Evolutionary conservation across 805 yeast genomes (phyloP).

Genomic region (Saccharomycopsis selenospora): DNA sequence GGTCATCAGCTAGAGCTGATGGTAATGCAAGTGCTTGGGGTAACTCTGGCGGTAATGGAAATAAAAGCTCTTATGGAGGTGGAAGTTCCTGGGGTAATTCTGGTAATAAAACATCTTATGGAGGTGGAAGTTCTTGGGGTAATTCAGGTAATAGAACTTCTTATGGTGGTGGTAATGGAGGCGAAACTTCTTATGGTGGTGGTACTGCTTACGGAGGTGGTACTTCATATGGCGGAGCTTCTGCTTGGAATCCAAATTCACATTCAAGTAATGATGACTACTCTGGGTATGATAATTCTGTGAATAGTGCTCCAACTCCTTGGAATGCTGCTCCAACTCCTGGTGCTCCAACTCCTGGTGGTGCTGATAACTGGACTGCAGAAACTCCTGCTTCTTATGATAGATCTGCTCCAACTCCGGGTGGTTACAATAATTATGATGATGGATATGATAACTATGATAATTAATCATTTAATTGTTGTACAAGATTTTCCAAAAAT

Average conservation of each 20-base stretch:
- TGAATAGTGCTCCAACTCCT: conserved; percentile 43
- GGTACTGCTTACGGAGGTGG: conserved; percentile 25
- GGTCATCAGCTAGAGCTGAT: conserved; percentile 26
- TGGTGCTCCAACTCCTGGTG: conserved; percentile 34
- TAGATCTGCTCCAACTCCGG: conserved; percentile 22
- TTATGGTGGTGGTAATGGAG: conserved; percentile 26
- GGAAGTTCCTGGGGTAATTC: conserved; percentile 40
- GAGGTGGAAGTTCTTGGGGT: conserved; percentile 37
- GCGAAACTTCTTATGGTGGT: conserved; percentile 17
- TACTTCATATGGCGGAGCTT: conserved; percentile 30
- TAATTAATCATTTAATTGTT: too few species aligned
- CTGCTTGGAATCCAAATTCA: conserved; percentile 31
- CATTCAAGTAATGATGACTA: not conserved
- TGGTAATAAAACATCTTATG: conserved; percentile 33
- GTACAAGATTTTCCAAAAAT: too few species aligned
- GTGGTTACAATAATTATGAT: conserved; percentile 13
- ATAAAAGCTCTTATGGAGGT: conserved; percentile 40
- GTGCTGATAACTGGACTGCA: conserved; percentile 27
- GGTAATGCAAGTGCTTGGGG: conserved; percentile 35
- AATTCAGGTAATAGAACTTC: conserved; percentile 33
- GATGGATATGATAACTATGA: conserved; percentile 1
- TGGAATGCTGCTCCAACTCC: conserved; percentile 34
- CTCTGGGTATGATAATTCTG: conserved; percentile 34
- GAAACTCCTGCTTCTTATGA: conserved; percentile 30
- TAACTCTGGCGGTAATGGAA: conserved; percentile 48